phyloP scores from a whole-genome alignment of 768 basidiomycete genomes.

The Naganishia vaughanmartiniae region DNA sequence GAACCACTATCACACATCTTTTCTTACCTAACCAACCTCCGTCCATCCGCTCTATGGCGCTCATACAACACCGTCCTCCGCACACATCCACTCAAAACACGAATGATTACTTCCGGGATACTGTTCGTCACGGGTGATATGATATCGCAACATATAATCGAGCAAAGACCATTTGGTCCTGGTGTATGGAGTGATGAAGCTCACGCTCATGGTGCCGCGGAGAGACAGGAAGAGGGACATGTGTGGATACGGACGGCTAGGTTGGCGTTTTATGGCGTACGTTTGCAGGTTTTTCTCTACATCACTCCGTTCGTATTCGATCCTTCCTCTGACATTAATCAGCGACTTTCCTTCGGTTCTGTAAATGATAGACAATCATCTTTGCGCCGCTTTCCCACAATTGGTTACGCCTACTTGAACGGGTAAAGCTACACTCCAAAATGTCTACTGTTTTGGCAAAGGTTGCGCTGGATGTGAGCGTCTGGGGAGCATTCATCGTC shows the following conservation, averaged over 20 bases:
- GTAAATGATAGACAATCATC: slow-evolving; percentile 33
- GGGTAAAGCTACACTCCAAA: slow-evolving; percentile 35
- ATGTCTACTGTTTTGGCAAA: slow-evolving; percentile 38
- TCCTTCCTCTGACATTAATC: slow-evolving; percentile 28
- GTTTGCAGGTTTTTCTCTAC: neutral
- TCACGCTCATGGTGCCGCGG: neutral
- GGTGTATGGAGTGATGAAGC: slow-evolving; percentile 15
- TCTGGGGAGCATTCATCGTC: slow-evolving; percentile 48
- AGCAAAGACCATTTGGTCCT: slow-evolving; percentile 34
- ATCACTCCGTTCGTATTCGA: neutral
- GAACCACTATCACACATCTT: neutral
- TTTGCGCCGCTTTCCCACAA: slow-evolving; percentile 49
- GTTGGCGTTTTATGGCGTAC: slow-evolving; percentile 37
- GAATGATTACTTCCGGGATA: slow-evolving; percentile 43
- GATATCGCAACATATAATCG: slow-evolving; percentile 47
- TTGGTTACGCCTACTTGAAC: slow-evolving; percentile 42
- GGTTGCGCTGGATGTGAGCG: slow-evolving; percentile 36
- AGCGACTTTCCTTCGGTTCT: slow-evolving; percentile 22
- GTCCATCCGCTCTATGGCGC: neutral
- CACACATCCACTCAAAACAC: slow-evolving; percentile 42
- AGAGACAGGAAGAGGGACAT: slow-evolving; percentile 8
- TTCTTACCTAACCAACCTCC: neutral
- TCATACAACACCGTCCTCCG: slow-evolving; percentile 6
- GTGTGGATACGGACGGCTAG: slow-evolving; percentile 40
- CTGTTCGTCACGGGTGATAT: slow-evolving; percentile 44